These are phyloP conservation scores for Gardenia jasminoides DNA, from an alignment of 257 asterid species.

Conservation along the genomic window DNA sequence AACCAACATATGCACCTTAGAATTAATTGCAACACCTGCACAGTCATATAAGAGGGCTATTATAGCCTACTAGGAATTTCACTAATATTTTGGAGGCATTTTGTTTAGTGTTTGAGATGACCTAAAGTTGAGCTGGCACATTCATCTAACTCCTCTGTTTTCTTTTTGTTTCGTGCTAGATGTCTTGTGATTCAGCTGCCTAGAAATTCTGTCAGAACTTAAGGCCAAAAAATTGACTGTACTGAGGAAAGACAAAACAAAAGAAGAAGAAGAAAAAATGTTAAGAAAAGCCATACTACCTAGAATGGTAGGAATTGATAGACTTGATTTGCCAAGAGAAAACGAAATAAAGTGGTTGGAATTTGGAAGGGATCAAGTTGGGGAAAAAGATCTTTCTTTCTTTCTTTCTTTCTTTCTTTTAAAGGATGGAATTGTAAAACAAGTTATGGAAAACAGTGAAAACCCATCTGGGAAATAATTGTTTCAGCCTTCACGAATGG, in stretches of 20 bases:
- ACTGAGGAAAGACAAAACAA: background rate
- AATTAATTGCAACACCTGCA: background rate
- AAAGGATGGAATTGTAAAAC: background rate
- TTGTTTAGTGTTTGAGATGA: background rate
- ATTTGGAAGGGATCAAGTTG: background rate
- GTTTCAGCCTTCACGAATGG: background rate
- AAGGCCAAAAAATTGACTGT: too few species aligned
- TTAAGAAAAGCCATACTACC: background rate
- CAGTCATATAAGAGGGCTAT: background rate
- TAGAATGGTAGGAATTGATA: background rate
- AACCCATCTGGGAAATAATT: background rate
- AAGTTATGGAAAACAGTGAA: background rate
- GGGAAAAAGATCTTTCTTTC: background rate
- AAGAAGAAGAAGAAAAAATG: background rate
- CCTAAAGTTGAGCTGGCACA: background rate
- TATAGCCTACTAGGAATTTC: background rate
- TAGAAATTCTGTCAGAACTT: background rate
- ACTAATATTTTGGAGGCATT: background rate
- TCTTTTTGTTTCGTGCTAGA: background rate
- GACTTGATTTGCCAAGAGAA: background rate
- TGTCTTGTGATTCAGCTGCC: background rate
- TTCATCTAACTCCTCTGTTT: background rate
- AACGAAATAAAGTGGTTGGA: background rate
- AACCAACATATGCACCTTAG: background rate
- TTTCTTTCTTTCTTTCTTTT: too few species aligned